These are phyloP conservation scores for Colletotrichum theobromicola DNA, from an alignment of 2,329 filamentous ascomycete species.

Conservation along the genomic window DNA sequence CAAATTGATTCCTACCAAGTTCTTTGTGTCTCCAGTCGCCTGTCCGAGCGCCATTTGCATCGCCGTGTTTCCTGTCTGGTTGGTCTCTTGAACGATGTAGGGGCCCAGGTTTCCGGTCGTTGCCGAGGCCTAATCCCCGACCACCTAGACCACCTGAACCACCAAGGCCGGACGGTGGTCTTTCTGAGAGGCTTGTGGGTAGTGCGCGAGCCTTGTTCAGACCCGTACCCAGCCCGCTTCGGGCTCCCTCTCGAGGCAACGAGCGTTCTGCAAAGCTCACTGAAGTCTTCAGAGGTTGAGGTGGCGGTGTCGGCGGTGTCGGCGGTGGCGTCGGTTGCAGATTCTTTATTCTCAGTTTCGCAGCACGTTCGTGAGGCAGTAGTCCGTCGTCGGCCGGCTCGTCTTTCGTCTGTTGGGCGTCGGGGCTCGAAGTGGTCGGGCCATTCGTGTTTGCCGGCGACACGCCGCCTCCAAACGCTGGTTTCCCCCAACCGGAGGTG, in stretches of 20 bases:
- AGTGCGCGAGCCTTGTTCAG: not conserved
- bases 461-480: not conserved
- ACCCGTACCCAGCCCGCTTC: not conserved
- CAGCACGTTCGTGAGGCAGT: slow-evolving; percentile 44
- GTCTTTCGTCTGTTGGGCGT: not conserved
- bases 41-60: not conserved
- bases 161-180: not conserved
- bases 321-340: not conserved
- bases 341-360: slow-evolving; percentile 29
- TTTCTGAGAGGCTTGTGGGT: not conserved
- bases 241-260: not conserved
- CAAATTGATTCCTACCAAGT: not conserved
- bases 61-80: not conserved
- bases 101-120: not conserved
- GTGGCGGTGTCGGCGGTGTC: not conserved
- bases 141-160: not conserved
- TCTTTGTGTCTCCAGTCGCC: slow-evolving; percentile 9
- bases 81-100: not conserved
- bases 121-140: not conserved
- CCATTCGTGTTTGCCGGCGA: not conserved
- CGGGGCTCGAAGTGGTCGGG: not conserved
- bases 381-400: slow-evolving; percentile 23
- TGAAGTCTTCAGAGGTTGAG: not conserved
- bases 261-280: not conserved
- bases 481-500: slow-evolving; percentile 9